These are phyloP conservation scores for Auxenochlorella pyrenoidosa DNA, from an alignment of 139 green algal species.

Conservation along the genomic window DNA sequence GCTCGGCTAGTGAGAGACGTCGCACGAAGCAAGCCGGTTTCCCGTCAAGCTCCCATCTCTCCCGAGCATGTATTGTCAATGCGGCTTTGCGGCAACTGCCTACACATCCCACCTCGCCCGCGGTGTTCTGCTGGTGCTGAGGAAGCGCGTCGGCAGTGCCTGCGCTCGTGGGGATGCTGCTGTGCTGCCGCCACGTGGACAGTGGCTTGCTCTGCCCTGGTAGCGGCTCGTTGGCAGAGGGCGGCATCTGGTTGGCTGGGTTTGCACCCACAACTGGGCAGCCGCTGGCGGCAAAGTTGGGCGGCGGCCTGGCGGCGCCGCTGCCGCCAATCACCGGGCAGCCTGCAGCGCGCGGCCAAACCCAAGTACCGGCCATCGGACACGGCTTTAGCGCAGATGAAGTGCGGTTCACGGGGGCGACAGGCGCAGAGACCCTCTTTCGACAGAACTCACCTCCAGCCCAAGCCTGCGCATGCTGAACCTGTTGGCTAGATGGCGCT, in stretches of 20 bases:
- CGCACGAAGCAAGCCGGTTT: no score
- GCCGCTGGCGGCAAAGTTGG: conserved; percentile 19
- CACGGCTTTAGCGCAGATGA: no score
- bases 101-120: background rate
- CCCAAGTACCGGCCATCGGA: background rate
- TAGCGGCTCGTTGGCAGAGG: conserved; percentile 40
- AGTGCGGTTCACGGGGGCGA: no score
- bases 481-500: no score
- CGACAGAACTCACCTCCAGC: conserved; percentile 5
- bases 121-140: background rate
- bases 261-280: conserved; percentile 52
- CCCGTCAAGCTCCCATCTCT: no score
- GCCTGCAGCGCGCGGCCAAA: background rate
- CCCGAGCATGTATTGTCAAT: background rate
- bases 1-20: no score
- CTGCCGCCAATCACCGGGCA: conserved; percentile 39
- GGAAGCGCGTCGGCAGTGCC: background rate
- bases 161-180: conserved; percentile 44
- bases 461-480: no score
- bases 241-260: conserved; percentile 46
- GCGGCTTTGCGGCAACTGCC: no score
- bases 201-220: conserved; percentile 50
- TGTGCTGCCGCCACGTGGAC: conserved; percentile 39
- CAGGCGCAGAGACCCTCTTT: background rate
- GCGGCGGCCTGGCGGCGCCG: background rate